These are phyloP conservation scores for Hyphopichia khmerensis DNA, from an alignment of 1,139 yeast species.

Conservation along the genomic window DNA sequence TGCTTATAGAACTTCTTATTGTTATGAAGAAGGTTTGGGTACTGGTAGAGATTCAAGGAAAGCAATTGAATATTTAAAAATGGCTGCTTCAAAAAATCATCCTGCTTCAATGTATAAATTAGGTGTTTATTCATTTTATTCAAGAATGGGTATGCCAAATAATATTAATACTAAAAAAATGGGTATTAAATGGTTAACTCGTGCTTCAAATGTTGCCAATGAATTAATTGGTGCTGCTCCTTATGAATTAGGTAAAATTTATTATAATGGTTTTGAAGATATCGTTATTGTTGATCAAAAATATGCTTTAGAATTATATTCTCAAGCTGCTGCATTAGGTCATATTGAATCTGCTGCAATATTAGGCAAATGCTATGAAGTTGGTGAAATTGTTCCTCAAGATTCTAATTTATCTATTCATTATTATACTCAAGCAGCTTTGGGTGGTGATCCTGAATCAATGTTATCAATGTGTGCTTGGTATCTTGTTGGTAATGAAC, in stretches of 20 bases:
- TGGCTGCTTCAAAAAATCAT: constrained; percentile 89
- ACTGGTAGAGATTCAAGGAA: constrained; percentile 85
- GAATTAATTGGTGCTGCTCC: constrained; percentile 92
- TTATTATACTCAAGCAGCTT: constrained; percentile 88
- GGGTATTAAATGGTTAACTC: constrained; percentile 90
- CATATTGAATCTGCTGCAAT: constrained; percentile 78
- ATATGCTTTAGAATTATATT: constrained; percentile 83
- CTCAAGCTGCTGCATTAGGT: constrained; percentile 88
- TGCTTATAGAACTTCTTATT: constrained; percentile 86
- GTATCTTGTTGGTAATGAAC: constrained; percentile 90
- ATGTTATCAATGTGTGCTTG: constrained; percentile 96
- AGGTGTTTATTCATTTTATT: constrained; percentile 82
- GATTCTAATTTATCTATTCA: constrained; percentile 87
- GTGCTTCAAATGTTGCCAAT: constrained; percentile 82
- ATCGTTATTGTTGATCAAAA: constrained; percentile 79
- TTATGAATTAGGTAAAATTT: constrained; percentile 83
- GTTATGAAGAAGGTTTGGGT: constrained; percentile 93
- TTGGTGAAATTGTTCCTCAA: constrained; percentile 76
- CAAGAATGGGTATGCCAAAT: constrained; percentile 77
- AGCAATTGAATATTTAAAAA: constrained; percentile 78
- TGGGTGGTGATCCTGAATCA: constrained; percentile 82
- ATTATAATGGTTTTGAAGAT: constrained; percentile 82
- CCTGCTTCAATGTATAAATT: constrained; percentile 94
- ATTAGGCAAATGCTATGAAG: constrained; percentile 81
- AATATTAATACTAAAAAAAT: constrained; percentile 71